A percentile compares a stretch with the other conserved stretches of the same genome.
Evolutionary conservation across 768 basidiomycete genomes (phyloP).

Genomic region (Termitomyces sp.): DNA sequence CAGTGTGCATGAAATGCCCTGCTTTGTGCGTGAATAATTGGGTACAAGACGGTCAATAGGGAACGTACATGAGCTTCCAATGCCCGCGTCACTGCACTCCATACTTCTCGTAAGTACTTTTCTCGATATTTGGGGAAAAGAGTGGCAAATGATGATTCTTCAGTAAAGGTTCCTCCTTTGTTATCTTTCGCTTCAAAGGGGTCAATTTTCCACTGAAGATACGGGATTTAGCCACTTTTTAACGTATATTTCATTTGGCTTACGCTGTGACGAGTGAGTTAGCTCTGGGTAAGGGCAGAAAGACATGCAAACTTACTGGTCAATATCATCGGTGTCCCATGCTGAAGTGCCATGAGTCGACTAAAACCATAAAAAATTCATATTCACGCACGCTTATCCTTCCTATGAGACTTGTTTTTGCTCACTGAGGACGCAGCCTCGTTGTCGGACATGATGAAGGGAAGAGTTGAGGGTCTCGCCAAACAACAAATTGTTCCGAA

Average conservation of each 20-base stretch:
- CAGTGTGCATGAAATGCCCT: constrained; percentile 90
- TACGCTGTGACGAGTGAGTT: constrained; percentile 37
- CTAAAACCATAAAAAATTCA: not conserved
- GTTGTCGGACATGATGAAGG: constrained; percentile 39
- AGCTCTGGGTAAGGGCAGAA: constrained; percentile 8
- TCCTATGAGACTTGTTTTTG: constrained; percentile 89
- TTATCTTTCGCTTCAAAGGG: constrained; percentile 74
- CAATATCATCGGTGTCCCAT: constrained; percentile 99
- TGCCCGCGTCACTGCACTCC: constrained; percentile 86
- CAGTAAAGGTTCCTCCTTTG: constrained; percentile 79
- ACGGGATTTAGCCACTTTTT: not conserved
- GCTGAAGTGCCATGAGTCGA: constrained; percentile 47
- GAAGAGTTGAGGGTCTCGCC: constrained; percentile 8
- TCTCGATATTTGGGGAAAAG: constrained; percentile 99
- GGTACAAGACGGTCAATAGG: not conserved
- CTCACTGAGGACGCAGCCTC: constrained; percentile 47
- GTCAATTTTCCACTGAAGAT: constrained; percentile 81
- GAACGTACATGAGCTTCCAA: constrained; percentile 72
- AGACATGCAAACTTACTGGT: constrained; percentile 69
- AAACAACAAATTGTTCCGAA: constrained; percentile 14
- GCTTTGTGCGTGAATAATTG: constrained; percentile 1
- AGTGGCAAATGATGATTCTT: constrained; percentile 97
- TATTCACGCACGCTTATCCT: constrained; percentile 83
- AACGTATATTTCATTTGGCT: constrained; percentile 19
- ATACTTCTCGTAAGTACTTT: constrained; percentile 92